A percentile compares a stretch with the other conserved stretches of the same genome.
These are phyloP conservation scores for Colletotrichum brevisporum DNA, from an alignment of 2,329 filamentous ascomycete species.

Conservation along the genomic window DNA sequence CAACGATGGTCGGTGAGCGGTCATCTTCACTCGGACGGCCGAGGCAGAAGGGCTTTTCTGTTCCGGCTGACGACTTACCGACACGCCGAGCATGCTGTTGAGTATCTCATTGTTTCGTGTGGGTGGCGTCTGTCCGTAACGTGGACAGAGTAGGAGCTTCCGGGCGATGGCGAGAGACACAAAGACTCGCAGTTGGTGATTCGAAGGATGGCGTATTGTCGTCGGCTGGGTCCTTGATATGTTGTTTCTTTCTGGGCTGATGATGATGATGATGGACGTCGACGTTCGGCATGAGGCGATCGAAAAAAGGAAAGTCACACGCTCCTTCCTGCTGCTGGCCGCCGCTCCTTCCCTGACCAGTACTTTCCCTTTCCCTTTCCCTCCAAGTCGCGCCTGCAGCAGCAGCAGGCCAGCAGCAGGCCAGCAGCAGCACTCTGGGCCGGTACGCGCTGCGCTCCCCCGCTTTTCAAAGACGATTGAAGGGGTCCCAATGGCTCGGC, in stretches of 20 bases:
- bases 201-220: background rate
- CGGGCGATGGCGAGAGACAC: background rate
- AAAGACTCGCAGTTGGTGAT: background rate
- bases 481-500: constrained; percentile 25
- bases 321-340: constrained; percentile 12
- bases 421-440: background rate
- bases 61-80: constrained; percentile 36
- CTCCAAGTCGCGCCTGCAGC: constrained; percentile 12
- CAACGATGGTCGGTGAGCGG: constrained; percentile 18
- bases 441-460: constrained; percentile 12
- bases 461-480: constrained; percentile 22
- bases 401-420: background rate
- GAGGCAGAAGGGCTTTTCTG: no score
- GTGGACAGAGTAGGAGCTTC: no score
- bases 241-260: constrained; percentile 6
- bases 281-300: constrained; percentile 15
- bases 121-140: background rate
- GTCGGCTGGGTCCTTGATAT: constrained; percentile 1
- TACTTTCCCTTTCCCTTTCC: background rate
- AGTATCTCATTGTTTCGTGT: constrained; percentile 38
- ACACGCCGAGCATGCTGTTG: constrained; percentile 42
- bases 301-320: constrained; percentile 32
- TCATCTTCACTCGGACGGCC: background rate
- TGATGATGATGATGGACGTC: background rate
- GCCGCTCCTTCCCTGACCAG: background rate